phyloP scores from a whole-genome alignment of 2,329 filamentous ascomycete genomes.

The Ophiostoma quercus region DNA sequence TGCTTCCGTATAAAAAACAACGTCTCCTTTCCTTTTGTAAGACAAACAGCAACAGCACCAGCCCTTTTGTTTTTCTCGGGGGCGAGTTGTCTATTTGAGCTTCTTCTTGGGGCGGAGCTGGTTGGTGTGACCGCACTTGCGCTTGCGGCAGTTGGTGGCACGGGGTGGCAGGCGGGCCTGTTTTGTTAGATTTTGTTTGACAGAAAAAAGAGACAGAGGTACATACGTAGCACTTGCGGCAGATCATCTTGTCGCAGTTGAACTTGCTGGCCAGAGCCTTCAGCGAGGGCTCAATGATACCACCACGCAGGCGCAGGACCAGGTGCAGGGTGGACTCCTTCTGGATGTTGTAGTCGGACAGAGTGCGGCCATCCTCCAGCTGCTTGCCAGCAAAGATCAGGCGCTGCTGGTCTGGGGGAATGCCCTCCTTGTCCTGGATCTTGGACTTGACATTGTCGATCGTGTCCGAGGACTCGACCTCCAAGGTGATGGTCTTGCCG shows the following conservation, averaged over 20 bases:
- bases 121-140: conserved; percentile 99
- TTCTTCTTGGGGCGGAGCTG: conserved; percentile 99
- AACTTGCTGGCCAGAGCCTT: conserved; percentile 98
- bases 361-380: conserved; percentile 94
- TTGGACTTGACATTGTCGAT: conserved; percentile 99
- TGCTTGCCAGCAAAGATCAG: conserved; percentile 99
- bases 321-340: conserved; percentile 99
- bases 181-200: not conserved
- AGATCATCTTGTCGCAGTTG: conserved; percentile 99
- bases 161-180: conserved; percentile 80
- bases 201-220: not conserved
- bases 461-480: conserved; percentile 98
- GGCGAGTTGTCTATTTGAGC: conserved; percentile 43
- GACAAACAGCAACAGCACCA: conserved; percentile 16
- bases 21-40: conserved; percentile 8
- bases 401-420: conserved; percentile 96
- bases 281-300: conserved; percentile 98
- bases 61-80: conserved; percentile 8
- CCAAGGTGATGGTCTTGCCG: conserved; percentile 99
- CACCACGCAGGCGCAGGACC: conserved; percentile 97
- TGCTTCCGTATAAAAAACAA: conserved; percentile 15
- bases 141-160: conserved; percentile 99
- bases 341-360: conserved; percentile 99
- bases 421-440: conserved; percentile 99
- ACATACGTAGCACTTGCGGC: conserved; percentile 91